Evolutionary conservation across 257 asterid genomes (phyloP), one percentile per base, ranked within the genome.

Genomic region (Prunella vulgaris): DNA sequence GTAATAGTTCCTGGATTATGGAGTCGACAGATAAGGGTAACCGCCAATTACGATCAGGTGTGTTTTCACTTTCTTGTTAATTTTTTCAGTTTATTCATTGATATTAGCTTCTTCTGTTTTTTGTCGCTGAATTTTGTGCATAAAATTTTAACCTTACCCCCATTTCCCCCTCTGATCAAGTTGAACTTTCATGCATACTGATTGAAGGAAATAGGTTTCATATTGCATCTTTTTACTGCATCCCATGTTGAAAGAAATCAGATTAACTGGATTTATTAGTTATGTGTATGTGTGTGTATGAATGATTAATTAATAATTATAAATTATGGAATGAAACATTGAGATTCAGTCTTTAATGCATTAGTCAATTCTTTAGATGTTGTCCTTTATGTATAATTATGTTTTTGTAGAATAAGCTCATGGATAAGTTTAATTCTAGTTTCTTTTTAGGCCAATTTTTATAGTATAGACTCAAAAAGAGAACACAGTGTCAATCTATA

Each of bases 41-140:
- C 78, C 82, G 78, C 18, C 88, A 80, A 74, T 69, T 81, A 42
- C 67, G 73, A 28, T 71, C 58, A 83, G 88, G 90, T 87, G 27
- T 25, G 70, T 10, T 27, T 72, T 60, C 9, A 32, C 61, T 27
- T 14, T 13, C 4, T 25, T 24, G 10, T 1, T 54, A 24, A 65
- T 46, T 58, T 20, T 12, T 56, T 66, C 32, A 35, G 35, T n/a
- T 30, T 18, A 37, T 54, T 10, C 64, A 10, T 46, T 44, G 66
- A 33, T 46, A 35, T 15, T 40, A 10, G 20, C 28, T 33, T n/a
- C n/a, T n/a, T n/a, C n/a, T n/a, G n/a, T n/a, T n/a, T 64, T 65
- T 44, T 63, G n/a, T 0, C 25, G 64, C 60, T 57, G 69, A 25
- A 64, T 10, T n/a, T 71, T 62, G 21, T 62, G 54, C 32, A 14